phyloP scores from a whole-genome alignment of 2,329 filamentous ascomycete species.

The Fusarium dimerum region DNA sequence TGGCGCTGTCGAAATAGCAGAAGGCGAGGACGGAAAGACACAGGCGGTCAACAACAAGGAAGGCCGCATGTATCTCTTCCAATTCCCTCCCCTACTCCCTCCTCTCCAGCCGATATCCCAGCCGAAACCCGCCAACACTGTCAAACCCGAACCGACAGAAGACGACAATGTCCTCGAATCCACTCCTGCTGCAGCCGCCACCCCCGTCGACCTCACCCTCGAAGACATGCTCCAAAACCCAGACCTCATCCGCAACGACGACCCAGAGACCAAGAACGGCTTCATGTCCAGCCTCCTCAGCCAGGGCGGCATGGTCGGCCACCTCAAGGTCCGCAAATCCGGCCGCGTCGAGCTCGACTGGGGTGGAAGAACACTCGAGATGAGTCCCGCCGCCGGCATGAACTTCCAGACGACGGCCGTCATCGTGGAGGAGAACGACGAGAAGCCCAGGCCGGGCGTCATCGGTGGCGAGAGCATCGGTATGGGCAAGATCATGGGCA shows the following conservation, averaged over 20 bases:
- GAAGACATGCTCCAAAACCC: slow-evolving; percentile 27
- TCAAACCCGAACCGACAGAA: slow-evolving; percentile 46
- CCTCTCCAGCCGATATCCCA: slow-evolving; percentile 44
- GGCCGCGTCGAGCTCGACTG: slow-evolving; percentile 64
- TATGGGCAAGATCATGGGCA: slow-evolving; percentile 65
- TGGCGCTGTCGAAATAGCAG: slow-evolving; percentile 38
- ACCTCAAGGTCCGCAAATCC: slow-evolving; percentile 61
- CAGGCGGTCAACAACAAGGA: slow-evolving; percentile 44
- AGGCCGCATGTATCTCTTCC: slow-evolving; percentile 63
- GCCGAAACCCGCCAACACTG: slow-evolving; percentile 26
- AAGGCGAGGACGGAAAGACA: slow-evolving; percentile 28
- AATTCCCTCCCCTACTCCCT: slow-evolving; percentile 63
- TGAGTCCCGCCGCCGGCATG: slow-evolving; percentile 53
- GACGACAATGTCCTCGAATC: slow-evolving; percentile 39
- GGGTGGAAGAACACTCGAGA: slow-evolving; percentile 58
- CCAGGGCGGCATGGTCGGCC: slow-evolving; percentile 60
- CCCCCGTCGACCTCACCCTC: slow-evolving; percentile 46
- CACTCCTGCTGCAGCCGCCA: slow-evolving; percentile 22
- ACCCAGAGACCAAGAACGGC: slow-evolving; percentile 34
- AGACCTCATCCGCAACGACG: slow-evolving; percentile 27
- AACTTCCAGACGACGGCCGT: slow-evolving; percentile 61
- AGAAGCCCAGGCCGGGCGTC: slow-evolving; percentile 46
- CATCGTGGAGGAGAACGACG: slow-evolving; percentile 59
- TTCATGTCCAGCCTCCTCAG: slow-evolving; percentile 43
- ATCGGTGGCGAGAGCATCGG: slow-evolving; percentile 54